Evolutionary conservation across 441 rosid species (phyloP).

Genomic region (Erysimum cheiri): DNA sequence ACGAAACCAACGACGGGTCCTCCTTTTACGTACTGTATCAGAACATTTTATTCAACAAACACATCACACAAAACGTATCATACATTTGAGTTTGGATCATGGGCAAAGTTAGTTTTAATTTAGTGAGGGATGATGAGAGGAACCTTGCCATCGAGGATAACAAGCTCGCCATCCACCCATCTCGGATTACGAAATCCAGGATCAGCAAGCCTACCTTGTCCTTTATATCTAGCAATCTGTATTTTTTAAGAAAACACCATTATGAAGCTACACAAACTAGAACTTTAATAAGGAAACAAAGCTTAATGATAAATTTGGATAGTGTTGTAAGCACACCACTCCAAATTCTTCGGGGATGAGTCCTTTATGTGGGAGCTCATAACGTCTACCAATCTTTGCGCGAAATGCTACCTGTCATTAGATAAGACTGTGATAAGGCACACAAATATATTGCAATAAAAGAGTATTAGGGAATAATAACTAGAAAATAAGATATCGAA

Average conservation of each 20-base stretch:
- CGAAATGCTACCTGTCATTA: slow-evolving; percentile 87
- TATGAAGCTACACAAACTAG: slow-evolving; percentile 22
- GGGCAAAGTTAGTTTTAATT: slow-evolving; percentile 17
- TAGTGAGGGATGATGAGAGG: slow-evolving; percentile 19
- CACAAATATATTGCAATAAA: slow-evolving; percentile 22
- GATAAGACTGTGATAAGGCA: slow-evolving; percentile 19
- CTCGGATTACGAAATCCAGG: slow-evolving; percentile 86
- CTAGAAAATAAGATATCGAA: background rate
- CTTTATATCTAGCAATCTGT: slow-evolving; percentile 94
- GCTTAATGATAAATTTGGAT: background rate
- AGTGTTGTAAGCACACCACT: slow-evolving; percentile 60
- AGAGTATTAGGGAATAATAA: slow-evolving; percentile 2
- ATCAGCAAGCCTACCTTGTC: slow-evolving; percentile 96
- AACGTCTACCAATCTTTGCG: slow-evolving; percentile 89
- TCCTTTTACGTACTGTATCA: slow-evolving; percentile 83
- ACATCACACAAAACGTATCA: slow-evolving; percentile 30
- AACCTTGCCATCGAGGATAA: slow-evolving; percentile 97
- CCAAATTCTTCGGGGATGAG: slow-evolving; percentile 98
- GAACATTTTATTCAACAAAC: slow-evolving; percentile 18
- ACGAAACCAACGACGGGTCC: slow-evolving; percentile 98
- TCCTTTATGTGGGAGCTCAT: slow-evolving; percentile 95
- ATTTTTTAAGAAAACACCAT: slow-evolving; percentile 3
- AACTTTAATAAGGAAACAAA: background rate
- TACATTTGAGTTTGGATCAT: slow-evolving; percentile 13
- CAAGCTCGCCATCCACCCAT: slow-evolving; percentile 99